Percentiles rank a stretch among this genome's conserved stretches.
phyloP scores from a whole-genome alignment of 2,329 filamentous ascomycete species.

The Cytospora paraplurivora region DNA sequence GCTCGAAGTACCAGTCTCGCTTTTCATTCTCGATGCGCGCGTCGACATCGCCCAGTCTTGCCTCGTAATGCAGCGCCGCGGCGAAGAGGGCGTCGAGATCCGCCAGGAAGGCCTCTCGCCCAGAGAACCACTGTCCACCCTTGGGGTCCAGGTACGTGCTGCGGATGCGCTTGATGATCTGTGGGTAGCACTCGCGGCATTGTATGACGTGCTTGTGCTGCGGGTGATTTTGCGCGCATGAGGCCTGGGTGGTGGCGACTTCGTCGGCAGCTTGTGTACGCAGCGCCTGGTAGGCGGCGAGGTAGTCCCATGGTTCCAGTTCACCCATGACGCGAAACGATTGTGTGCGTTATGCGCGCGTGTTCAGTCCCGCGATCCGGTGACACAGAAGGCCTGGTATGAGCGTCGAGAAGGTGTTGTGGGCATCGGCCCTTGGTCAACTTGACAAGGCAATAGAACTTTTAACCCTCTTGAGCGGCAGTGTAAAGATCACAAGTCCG shows the following conservation, averaged over 20 bases:
- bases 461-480: not conserved
- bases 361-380: not conserved
- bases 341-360: not conserved
- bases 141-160: conserved; percentile 41
- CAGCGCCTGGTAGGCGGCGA: conserved; percentile 20
- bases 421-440: not conserved
- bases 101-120: conserved; percentile 50
- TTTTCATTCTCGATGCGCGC: conserved; percentile 54
- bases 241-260: conserved; percentile 45
- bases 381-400: not conserved
- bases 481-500: not conserved
- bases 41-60: conserved; percentile 51
- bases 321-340: conserved; percentile 16
- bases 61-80: conserved; percentile 47
- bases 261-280: conserved; percentile 43
- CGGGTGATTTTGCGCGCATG: conserved; percentile 46
- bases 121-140: conserved; percentile 53
- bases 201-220: conserved; percentile 46
- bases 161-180: conserved; percentile 50
- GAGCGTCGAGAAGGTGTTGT: not conserved
- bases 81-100: conserved; percentile 53
- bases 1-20: conserved; percentile 53
- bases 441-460: not conserved
- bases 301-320: conserved; percentile 4
- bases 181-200: conserved; percentile 52